phyloP scores from a whole-genome alignment of 768 basidiomycete species.

The Suillus subalutaceus region DNA sequence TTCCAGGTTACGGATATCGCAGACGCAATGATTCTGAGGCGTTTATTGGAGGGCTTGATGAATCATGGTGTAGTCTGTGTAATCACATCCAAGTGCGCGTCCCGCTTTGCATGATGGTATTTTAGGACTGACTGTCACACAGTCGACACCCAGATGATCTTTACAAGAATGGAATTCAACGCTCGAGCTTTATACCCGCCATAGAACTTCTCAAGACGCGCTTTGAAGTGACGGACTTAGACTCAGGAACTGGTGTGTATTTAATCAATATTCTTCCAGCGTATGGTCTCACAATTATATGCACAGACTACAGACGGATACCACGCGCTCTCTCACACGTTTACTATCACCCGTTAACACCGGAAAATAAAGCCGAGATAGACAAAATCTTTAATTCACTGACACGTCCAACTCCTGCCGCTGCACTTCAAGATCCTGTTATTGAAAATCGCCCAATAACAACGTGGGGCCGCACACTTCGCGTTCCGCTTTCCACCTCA shows the following conservation, averaged over 20 bases:
- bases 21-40: conserved; percentile 95
- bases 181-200: conserved; percentile 91
- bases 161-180: conserved; percentile 98
- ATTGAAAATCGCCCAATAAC: conserved; percentile 64
- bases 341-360: conserved; percentile 82
- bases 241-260: conserved; percentile 86
- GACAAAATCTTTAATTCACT: conserved; percentile 82
- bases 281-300: conserved; percentile 9
- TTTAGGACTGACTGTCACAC: conserved; percentile 10
- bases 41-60: conserved; percentile 84
- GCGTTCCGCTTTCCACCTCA: conserved; percentile 78
- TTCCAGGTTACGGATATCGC: conserved; percentile 99
- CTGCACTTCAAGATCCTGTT: conserved; percentile 46
- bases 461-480: conserved; percentile 90
- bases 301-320: conserved; percentile 88
- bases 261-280: not conserved
- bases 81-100: conserved; percentile 94
- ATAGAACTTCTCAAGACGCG: conserved; percentile 90
- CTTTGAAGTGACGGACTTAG: conserved; percentile 88
- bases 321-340: conserved; percentile 93
- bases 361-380: conserved; percentile 69
- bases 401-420: conserved; percentile 50
- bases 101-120: conserved; percentile 2
- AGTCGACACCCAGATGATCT: conserved; percentile 97
- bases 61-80: conserved; percentile 91